Evolutionary conservation across 2,329 filamentous ascomycete species (phyloP), one percentile per base, ranked within the genome.

Genomic region (Penicillium carneum): DNA sequence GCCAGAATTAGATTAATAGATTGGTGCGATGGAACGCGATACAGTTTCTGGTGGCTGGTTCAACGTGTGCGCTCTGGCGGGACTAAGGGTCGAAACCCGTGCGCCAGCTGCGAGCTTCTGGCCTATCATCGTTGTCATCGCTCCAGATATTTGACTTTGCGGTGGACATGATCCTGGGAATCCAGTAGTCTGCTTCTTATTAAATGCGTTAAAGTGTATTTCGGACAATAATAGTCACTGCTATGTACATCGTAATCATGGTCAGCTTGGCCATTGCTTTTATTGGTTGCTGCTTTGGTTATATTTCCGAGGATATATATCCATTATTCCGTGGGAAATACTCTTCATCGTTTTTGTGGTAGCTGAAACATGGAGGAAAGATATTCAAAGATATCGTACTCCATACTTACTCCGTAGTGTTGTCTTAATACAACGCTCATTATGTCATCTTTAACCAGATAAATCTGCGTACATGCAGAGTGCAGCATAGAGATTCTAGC

Each of bases 41-140:
- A 29, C 56, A 46, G 42, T 59, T 54, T 54, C 57, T 46, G 34
- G 3, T 54, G 42, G 42, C 45, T 57, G 36, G 57, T 43, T 41
- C 49, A 55, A 55, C 36, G 50, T 54, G 36, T 59, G 20, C 18
- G 20, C 18, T 51, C 47, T 50, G 49, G 18, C 9, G 38, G 26
- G 39, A 41, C 57, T 36, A 48, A 47, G 57, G 26, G 23, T 53
- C 39, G 42, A 38, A 55, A 31, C 34, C 57, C 50, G 43, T 59
- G 57, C 50, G 20, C 43, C 57, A 48, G 29, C 14, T 43, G 5
- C 26, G 20, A 39, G 42, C 42, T 39, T 36, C 43, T 23, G 31
- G 50, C 57, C 57, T 59, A 55, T 59, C 50, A 55, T 39, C 29
- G 43, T 59, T 59, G 57, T 59, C 57, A 16, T n/a, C 20, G 26